A percentile compares a stretch with the other conserved stretches of the same genome.
Evolutionary conservation across 192 early-diverging fungal genomes (phyloP).

Genomic region (Allomyces arbusculus): DNA sequence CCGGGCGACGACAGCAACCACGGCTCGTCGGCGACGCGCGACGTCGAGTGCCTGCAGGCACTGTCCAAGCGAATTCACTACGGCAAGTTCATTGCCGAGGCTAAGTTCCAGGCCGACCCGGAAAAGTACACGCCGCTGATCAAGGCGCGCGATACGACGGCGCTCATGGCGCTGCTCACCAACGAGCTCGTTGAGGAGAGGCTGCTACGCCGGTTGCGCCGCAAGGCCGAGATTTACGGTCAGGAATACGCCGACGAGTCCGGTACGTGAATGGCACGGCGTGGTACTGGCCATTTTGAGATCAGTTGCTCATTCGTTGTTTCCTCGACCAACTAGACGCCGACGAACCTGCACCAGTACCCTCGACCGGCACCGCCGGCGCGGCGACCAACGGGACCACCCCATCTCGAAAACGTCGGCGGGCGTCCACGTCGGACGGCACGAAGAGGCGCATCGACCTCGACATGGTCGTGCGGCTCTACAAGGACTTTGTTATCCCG

Average conservation of each 20-base stretch:
- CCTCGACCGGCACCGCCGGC: neutral
- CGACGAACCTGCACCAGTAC: no score
- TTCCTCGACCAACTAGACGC: no score
- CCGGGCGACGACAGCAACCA: slow-evolving; percentile 73
- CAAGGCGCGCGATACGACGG: slow-evolving; percentile 43
- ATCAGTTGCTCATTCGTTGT: no score
- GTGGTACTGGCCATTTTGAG: no score
- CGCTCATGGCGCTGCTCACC: slow-evolving; percentile 69
- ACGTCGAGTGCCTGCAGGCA: slow-evolving; percentile 79
- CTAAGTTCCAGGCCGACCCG: slow-evolving; percentile 71
- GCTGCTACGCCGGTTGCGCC: slow-evolving; percentile 56
- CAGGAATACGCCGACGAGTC: slow-evolving; percentile 52
- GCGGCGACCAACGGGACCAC: neutral
- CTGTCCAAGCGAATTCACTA: slow-evolving; percentile 87
- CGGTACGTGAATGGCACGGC: neutral
- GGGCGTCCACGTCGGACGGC: slow-evolving; percentile 1
- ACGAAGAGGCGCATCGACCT: slow-evolving; percentile 33
- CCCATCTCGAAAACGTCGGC: slow-evolving; percentile 4
- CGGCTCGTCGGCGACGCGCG: slow-evolving; percentile 79
- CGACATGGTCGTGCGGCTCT: slow-evolving; percentile 70
- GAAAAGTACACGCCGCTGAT: slow-evolving; percentile 57
- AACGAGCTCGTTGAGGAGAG: slow-evolving; percentile 67
- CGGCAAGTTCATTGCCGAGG: slow-evolving; percentile 94
- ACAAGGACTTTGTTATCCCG: slow-evolving; percentile 90
- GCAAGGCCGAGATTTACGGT: slow-evolving; percentile 85